Evolutionary conservation across 2,329 filamentous ascomycete genomes (phyloP).

Genomic region (Sarocladiaceae sp.): DNA sequence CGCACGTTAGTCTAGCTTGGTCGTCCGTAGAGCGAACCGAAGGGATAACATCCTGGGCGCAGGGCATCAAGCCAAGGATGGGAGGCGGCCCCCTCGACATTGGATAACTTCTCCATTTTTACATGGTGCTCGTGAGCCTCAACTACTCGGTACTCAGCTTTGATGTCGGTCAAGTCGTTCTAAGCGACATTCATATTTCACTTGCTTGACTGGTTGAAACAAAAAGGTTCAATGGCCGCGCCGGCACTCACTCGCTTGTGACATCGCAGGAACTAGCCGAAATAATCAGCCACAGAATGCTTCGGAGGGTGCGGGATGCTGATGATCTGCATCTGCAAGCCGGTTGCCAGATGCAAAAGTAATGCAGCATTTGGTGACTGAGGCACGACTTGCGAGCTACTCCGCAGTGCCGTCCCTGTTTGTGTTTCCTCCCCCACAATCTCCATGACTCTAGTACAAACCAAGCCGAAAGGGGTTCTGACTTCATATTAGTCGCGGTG

Average conservation of each 20-base stretch:
- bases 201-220: too few species aligned
- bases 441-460: neutral
- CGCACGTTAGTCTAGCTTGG: too few species aligned
- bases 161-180: too few species aligned
- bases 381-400: neutral
- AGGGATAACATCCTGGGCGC: too few species aligned
- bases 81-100: too few species aligned
- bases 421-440: neutral
- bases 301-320: neutral
- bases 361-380: neutral
- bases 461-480: neutral
- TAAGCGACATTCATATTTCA: too few species aligned
- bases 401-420: neutral
- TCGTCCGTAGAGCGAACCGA: too few species aligned
- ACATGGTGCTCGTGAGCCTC: too few species aligned
- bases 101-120: too few species aligned
- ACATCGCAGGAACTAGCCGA: conserved; percentile 2
- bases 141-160: too few species aligned
- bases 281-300: neutral
- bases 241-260: neutral
- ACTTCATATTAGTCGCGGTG: too few species aligned
- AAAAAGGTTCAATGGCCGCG: neutral
- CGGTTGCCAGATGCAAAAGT: neutral
- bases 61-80: too few species aligned
- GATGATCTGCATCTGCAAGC: conserved; percentile 7